Conservation (phyloP, 83 land plant genomes). For the Thuja plicata region DNA sequence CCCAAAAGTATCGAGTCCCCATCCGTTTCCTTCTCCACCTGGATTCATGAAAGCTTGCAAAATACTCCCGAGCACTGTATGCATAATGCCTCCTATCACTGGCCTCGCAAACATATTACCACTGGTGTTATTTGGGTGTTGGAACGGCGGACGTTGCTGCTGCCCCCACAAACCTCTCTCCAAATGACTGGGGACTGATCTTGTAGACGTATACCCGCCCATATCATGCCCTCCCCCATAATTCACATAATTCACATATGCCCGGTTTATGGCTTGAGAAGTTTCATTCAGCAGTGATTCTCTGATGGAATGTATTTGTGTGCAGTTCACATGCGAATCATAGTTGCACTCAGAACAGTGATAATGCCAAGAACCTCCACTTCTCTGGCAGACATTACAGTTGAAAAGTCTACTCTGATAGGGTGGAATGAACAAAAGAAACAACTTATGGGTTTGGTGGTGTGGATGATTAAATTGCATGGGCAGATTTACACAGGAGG, state of each 20-base stretch:
- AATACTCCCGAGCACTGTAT: background rate
- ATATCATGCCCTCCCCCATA: background rate
- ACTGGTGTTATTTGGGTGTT: background rate
- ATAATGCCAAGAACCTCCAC: background rate
- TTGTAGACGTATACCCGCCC: background rate
- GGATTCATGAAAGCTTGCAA: background rate
- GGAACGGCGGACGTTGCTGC: background rate
- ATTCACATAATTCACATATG: too few relatives aligned
- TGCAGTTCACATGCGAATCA: slow-evolving; percentile 7
- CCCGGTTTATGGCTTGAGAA: background rate
- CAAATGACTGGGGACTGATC: too few relatives aligned
- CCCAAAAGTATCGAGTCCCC: background rate
- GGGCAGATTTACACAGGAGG: slow-evolving; percentile 9
- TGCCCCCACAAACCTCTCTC: background rate
- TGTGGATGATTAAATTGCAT: background rate
- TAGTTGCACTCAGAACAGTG: background rate
- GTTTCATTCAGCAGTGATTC: background rate
- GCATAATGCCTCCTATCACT: background rate
- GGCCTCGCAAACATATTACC: background rate
- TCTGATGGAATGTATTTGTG: background rate
- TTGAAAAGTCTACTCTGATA: background rate
- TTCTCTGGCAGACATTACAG: background rate
- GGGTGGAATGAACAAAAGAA: background rate
- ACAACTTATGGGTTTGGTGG: background rate
- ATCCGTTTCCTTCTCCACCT: background rate